A percentile compares a stretch with the other conserved stretches of the same genome.
Conservation (phyloP, 2,329 filamentous ascomycete species). For the Aspergillus hiratsukae region DNA sequence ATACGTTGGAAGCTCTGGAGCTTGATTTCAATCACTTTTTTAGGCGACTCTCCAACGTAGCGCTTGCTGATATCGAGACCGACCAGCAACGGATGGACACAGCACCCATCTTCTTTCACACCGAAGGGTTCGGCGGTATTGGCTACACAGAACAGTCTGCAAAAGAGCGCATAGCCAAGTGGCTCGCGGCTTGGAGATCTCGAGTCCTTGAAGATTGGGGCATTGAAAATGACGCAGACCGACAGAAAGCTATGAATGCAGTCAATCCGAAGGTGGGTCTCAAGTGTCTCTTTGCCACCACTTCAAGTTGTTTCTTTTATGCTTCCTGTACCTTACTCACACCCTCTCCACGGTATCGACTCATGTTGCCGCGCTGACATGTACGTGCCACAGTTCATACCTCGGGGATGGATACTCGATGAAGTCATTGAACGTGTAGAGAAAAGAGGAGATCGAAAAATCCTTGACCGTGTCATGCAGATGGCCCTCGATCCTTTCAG, state of each 20-base stretch:
- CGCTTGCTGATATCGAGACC: conserved; percentile 59
- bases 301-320: not conserved
- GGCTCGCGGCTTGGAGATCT: conserved; percentile 74
- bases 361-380: not conserved
- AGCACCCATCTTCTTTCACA: conserved; percentile 74
- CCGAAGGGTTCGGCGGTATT: conserved; percentile 60
- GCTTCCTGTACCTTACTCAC: not conserved
- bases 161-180: conserved; percentile 63
- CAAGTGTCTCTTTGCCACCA: not conserved
- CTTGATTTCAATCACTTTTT: conserved; percentile 96
- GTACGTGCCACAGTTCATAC: conserved; percentile 60
- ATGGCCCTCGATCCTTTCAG: conserved; percentile 81
- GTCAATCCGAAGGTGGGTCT: conserved; percentile 71
- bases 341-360: not conserved
- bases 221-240: conserved; percentile 55
- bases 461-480: conserved; percentile 72
- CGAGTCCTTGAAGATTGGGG: conserved; percentile 75
- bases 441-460: conserved; percentile 72
- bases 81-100: conserved; percentile 59
- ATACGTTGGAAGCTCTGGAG: conserved; percentile 74
- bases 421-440: conserved; percentile 89
- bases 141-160: conserved; percentile 60
- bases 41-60: conserved; percentile 66
- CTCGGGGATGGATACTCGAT: conserved; percentile 86
- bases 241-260: conserved; percentile 70